These are phyloP conservation scores for Rhizoclosmatium sp. DNA, from an alignment of 192 early-diverging fungal genomes.

Conservation along the genomic window DNA sequence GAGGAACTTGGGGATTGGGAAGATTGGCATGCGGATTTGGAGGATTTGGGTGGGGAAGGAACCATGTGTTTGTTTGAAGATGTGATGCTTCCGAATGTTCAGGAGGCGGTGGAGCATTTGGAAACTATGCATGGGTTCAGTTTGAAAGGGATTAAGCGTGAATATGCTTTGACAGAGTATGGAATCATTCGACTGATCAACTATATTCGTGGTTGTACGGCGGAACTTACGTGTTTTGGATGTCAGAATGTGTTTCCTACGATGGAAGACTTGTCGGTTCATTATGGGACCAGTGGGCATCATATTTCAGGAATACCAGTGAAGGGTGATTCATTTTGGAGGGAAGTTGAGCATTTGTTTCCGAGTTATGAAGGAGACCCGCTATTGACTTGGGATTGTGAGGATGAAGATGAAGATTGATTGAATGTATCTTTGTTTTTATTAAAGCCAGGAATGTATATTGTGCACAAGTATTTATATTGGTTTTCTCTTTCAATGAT, in stretches of 20 bases:
- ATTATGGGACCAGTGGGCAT: slow-evolving; percentile 54
- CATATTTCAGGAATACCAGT: slow-evolving; percentile 35
- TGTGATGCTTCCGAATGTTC: slow-evolving; percentile 53
- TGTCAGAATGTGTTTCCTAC: slow-evolving; percentile 65
- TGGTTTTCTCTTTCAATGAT: too few relatives aligned
- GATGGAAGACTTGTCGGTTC: slow-evolving; percentile 58
- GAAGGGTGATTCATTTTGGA: slow-evolving; percentile 64
- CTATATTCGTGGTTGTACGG: slow-evolving; percentile 74
- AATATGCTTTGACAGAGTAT: slow-evolving; percentile 49
- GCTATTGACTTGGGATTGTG: slow-evolving; percentile 77
- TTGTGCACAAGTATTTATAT: too few relatives aligned
- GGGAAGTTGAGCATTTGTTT: slow-evolving; percentile 75
- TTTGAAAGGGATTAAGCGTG: slow-evolving; percentile 54
- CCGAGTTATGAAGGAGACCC: slow-evolving; percentile 90
- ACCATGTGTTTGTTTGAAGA: slow-evolving; percentile 87
- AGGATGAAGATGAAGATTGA: slow-evolving; percentile 61
- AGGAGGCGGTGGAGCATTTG: slow-evolving; percentile 78
- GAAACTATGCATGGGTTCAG: slow-evolving; percentile 77
- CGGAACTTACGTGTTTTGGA: slow-evolving; percentile 71
- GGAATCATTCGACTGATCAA: slow-evolving; percentile 82
- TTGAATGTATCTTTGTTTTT: too few relatives aligned
- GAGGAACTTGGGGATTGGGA: slow-evolving; percentile 29
- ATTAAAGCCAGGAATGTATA: too few relatives aligned
- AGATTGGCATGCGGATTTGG: slow-evolving; percentile 70
- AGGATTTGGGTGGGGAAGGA: slow-evolving; percentile 51